Evolutionary conservation across 2,329 filamentous ascomycete species (phyloP), one percentile per base, ranked within the genome.

Genomic region (Penicillium hordei): DNA sequence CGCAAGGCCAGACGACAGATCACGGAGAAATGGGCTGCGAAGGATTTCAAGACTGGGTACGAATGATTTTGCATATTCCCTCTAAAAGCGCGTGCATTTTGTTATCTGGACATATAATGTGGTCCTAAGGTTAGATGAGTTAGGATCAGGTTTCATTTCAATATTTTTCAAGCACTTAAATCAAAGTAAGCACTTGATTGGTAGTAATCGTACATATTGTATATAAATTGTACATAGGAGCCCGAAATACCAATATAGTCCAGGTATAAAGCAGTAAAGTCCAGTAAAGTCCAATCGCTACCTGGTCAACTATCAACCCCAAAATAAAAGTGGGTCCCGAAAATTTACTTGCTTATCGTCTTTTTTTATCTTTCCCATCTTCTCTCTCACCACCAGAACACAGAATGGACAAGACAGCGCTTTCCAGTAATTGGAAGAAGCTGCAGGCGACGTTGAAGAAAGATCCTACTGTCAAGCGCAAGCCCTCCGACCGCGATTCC

Each of bases 11-110:
- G 87, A 82, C 87, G 81, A 66, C 91, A 90, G 75, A 77, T 87
- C 51, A 96, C 91, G 7, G 94, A 97, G 84, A 99, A 97, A 79
- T 99, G 94, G 94, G 86, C 88, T 44, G 90, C 96, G 81, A 99
- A 99, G 82, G 94, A 99, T 74, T 99, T 96, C 76, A 83, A 81
- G 67, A 76, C 72, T 57, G 73, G 72, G 12, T 46, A 68, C 48
- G 59, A 65, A 21, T 68, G 55, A 60, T 65, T 60, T 59, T 63
- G 55, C 48, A 57, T 59, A 57, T 61, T 63, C 59, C 60, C 59
- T 65, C 55, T 53, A 60, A 59, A 65, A 66, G 60, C 39, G 64
- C 58, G 55, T 66, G 63, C 60, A 64, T 57, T 62, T 56, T 56
- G 23, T 56, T 43, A 39, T 53, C 31, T 58, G 59, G 61, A 64